phyloP scores from a whole-genome alignment of 352 stramenopile species.

The Aphanomyces euteiches region DNA sequence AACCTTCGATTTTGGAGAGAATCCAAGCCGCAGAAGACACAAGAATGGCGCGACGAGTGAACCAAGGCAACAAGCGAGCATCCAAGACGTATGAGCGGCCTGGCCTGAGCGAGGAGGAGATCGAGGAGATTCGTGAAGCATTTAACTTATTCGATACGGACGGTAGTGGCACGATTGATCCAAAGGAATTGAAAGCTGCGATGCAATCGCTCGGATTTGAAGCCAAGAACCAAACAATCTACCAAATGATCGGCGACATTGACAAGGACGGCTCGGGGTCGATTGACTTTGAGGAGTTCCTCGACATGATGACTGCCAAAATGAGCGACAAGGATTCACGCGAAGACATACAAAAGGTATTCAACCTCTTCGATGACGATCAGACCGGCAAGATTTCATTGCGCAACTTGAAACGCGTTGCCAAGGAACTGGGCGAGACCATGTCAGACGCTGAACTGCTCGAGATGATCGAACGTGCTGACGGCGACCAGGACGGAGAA shows the following conservation, averaged over 20 bases:
- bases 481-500: slow-evolving; percentile 93
- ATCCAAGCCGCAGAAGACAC: slow-evolving; percentile 1
- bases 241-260: slow-evolving; percentile 96
- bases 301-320: slow-evolving; percentile 97
- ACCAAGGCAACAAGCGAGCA: slow-evolving; percentile 27
- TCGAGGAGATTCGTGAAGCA: slow-evolving; percentile 92
- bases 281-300: slow-evolving; percentile 97
- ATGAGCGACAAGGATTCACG: slow-evolving; percentile 95
- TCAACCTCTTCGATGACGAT: slow-evolving; percentile 97
- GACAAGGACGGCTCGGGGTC: slow-evolving; percentile 92
- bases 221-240: slow-evolving; percentile 97
- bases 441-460: slow-evolving; percentile 97
- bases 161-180: slow-evolving; percentile 91
- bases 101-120: slow-evolving; percentile 90
- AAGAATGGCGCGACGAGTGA: slow-evolving; percentile 29
- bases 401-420: slow-evolving; percentile 95
- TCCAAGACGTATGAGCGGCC: slow-evolving; percentile 31
- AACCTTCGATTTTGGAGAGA: slow-evolving; percentile 13
- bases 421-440: slow-evolving; percentile 95
- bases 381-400: slow-evolving; percentile 96
- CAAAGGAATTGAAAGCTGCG: slow-evolving; percentile 93
- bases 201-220: slow-evolving; percentile 97
- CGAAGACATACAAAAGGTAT: slow-evolving; percentile 97
- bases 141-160: slow-evolving; percentile 98
- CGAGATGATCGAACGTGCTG: slow-evolving; percentile 98